Base-by-base conservation (phyloP, 2,329 filamentous ascomycete genomes). In the Aspergillus oerlinghausenensis region DNA sequence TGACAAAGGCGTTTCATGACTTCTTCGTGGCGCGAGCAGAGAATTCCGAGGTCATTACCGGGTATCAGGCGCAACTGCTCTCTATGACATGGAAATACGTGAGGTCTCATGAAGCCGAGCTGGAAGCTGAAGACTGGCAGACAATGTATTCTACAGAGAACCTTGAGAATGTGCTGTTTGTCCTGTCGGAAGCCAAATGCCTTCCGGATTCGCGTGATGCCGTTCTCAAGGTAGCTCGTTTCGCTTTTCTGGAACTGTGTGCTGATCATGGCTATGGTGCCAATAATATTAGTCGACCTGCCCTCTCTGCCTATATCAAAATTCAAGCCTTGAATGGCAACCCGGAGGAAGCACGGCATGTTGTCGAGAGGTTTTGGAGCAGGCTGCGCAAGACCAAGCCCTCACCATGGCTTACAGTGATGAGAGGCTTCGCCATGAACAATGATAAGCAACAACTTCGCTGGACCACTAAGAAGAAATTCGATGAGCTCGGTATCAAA, bases 41-140 rank as follows among this genome's bases (percentile, higher is more conserved):
- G 73, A 77, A 60, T 67, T 77, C 62, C 67, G 80, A 60, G 64
- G 79, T 52, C 67, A 90, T 69, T 85, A 90, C 72, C 79, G 84
- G 64, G 80, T 86, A 45, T 55, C 88, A 94, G 65, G 87, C 88
- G 0, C 73, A 80, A n/a, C 77, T 85, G 63, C 79, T 83, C 21
- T 68, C 80, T 29, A 73, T 79, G 42, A 84, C 90, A 47, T 82
- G 90, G 57, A 74, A 81, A 23, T 83, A 90, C 68, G 76, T 90
- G 54, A 73, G 80, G 61, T 72, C 67, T 51, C 69, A 61, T 38
- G 67, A 71, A 48, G 55, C 61, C 14, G 66, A 70, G 21, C 45
- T 74, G 50, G 68, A 70, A 23, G 60, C 67, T 3, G 60, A 65
- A 25, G 71, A 73, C 9, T 71, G 67, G 61, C 63, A 72, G 35